Evolutionary conservation across 345 rosid species (phyloP).

Genomic region (Citrus mangshanensis): DNA sequence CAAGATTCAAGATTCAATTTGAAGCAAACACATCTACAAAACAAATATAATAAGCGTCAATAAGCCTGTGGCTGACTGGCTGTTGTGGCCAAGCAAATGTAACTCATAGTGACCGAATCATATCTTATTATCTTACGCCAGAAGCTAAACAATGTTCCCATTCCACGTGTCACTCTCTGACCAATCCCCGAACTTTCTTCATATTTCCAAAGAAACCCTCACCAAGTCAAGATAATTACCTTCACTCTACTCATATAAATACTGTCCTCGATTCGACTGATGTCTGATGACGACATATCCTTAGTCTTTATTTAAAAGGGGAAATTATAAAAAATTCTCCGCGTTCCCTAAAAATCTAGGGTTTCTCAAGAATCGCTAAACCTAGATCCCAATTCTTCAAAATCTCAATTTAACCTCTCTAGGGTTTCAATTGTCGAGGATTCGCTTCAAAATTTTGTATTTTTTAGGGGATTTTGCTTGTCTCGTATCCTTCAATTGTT

Average conservation of each 20-base stretch:
- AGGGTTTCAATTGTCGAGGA: conserved; percentile 1
- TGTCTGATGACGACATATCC: background rate
- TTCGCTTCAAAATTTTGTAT: background rate
- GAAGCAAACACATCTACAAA: too few relatives aligned
- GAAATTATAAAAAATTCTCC: background rate
- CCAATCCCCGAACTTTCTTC: background rate
- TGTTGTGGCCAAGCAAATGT: too few relatives aligned
- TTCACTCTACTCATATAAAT: background rate
- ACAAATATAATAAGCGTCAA: too few relatives aligned
- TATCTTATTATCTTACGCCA: too few relatives aligned
- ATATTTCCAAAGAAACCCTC: background rate
- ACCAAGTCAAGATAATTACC: background rate
- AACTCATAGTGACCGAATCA: too few relatives aligned
- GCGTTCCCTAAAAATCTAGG: conserved; percentile 9
- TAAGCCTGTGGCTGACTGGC: too few relatives aligned
- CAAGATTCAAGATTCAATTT: too few relatives aligned
- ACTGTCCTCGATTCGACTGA: background rate
- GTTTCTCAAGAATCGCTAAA: conserved; percentile 1
- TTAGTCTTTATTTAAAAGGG: background rate
- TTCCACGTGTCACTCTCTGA: background rate
- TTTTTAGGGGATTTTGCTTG: background rate
- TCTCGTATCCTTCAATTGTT: background rate
- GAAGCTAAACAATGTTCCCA: too few relatives aligned
- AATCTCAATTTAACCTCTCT: background rate
- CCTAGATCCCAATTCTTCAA: background rate